Percentiles rank a stretch among this genome's conserved stretches.
Conservation (phyloP, 805 yeast genomes). For the Candida ovalis region DNA sequence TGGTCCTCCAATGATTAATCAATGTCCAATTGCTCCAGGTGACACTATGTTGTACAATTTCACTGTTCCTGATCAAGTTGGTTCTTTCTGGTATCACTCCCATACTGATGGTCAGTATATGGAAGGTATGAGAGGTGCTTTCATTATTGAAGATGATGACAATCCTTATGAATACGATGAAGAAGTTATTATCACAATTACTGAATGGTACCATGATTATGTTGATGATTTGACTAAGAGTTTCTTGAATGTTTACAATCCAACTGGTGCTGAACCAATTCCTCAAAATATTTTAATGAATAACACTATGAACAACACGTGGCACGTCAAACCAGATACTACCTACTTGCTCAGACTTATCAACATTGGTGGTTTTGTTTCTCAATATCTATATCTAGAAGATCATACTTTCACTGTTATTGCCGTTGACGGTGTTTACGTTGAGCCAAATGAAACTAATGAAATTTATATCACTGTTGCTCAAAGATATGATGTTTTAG, state of each 20-base stretch:
- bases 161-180: slow-evolving; percentile 78
- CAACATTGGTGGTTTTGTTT: slow-evolving; percentile 88
- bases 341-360: slow-evolving; percentile 79
- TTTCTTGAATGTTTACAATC: slow-evolving; percentile 75
- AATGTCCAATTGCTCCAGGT: slow-evolving; percentile 89
- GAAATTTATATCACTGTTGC: slow-evolving; percentile 82
- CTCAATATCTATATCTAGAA: slow-evolving; percentile 85
- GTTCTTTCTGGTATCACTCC: slow-evolving; percentile 97
- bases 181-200: slow-evolving; percentile 61
- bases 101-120: slow-evolving; percentile 88
- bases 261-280: slow-evolving; percentile 98
- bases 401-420: slow-evolving; percentile 83
- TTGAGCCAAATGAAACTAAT: slow-evolving; percentile 67
- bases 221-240: slow-evolving; percentile 46
- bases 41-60: slow-evolving; percentile 74
- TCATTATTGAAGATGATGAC: slow-evolving; percentile 63
- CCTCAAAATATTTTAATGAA: slow-evolving; percentile 80
- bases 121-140: slow-evolving; percentile 84
- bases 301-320: slow-evolving; percentile 73
- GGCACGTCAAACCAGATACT: slow-evolving; percentile 77
- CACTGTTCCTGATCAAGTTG: slow-evolving; percentile 77
- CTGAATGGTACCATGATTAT: slow-evolving; percentile 85
- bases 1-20: slow-evolving; percentile 84
- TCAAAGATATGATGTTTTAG: slow-evolving; percentile 81
- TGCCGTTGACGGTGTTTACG: slow-evolving; percentile 89